Base-by-base conservation (phyloP, 352 stramenopile genomes). In the Bremia lactucae region DNA sequence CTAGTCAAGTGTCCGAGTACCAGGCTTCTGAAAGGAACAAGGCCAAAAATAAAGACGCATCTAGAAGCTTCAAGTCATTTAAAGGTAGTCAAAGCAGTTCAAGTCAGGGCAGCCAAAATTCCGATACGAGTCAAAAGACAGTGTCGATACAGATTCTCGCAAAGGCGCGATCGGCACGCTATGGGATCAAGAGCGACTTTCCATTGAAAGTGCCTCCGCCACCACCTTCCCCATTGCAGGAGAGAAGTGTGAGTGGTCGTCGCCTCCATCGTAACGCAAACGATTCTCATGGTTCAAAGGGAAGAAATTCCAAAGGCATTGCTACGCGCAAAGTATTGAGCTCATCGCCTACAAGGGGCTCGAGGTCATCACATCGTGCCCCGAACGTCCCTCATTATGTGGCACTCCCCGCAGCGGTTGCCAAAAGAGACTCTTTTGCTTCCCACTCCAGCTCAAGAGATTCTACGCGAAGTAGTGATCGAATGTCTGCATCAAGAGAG, bases 71-170 rank as follows among this genome's bases (percentile, higher is more conserved):
- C 13, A 52, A 49, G 16, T 21, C 40, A 33, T 52, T 36, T 7
- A 45, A 60, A 54, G 40, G 22, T 2, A 58, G 38, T 14, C 45
- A 46, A 8, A 38, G 20, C 29, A 40, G 46, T 11, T 21, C 16
- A n/a, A 62, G 42, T 25, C 25, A 49, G 16, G 49, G 29, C 3
- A 53, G 42, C 20, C 25, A 46, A 16, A 46, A 46, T 10, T 55
- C 45, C 1, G 45, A 64, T 15, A 37, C 33, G 1, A 63, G 40
- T 6, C 33, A 45, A 6, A 72, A 72, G 42, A 63, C 61, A 34
- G 25, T 72, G 25, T 72, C 62, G 24, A 72, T 72, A 36, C 55
- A 65, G 23, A 57, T 46, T 24, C 64, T 70, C 11, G 56, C 46
- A 4, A 62, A 65, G 23, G 42, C 46, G 15, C 51, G 42, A 3